phyloP scores from a whole-genome alignment of 2,329 filamentous ascomycete genomes.

The Beauveria sp. region DNA sequence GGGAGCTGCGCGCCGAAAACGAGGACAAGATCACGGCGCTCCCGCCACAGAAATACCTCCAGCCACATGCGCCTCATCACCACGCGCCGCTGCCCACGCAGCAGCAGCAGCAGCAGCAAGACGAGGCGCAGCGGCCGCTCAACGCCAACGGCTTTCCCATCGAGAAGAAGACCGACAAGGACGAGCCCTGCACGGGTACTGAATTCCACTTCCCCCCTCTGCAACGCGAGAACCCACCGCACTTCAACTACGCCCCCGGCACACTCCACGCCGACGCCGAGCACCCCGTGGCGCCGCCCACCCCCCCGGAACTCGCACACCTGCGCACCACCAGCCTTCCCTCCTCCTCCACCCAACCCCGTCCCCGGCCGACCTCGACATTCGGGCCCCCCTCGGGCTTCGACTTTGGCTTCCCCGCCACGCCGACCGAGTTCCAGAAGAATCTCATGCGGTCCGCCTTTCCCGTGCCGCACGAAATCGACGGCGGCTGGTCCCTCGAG shows the following conservation, averaged over 20 bases:
- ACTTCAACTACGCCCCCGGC: conserved; percentile 51
- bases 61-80: conserved; percentile 34
- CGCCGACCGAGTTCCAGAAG: conserved; percentile 82
- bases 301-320: conserved; percentile 49
- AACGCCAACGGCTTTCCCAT: conserved; percentile 41
- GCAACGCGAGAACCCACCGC: conserved; percentile 41
- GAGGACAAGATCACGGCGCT: conserved; percentile 79
- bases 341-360: conserved; percentile 7
- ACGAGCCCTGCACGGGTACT: conserved; percentile 17
- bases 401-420: conserved; percentile 74
- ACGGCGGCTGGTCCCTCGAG: conserved; percentile 83
- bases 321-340: conserved; percentile 40
- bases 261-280: conserved; percentile 28
- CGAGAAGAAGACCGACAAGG: conserved; percentile 31
- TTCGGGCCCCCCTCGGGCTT: conserved; percentile 57
- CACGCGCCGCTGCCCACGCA: conserved; percentile 19
- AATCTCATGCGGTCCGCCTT: conserved; percentile 87
- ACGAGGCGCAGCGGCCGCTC: conserved; percentile 41
- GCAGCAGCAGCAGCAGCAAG: conserved; percentile 25
- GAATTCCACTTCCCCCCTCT: conserved; percentile 54
- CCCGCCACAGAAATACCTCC: conserved; percentile 59
- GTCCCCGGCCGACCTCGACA: conserved; percentile 43
- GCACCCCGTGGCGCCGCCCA: conserved; percentile 16
- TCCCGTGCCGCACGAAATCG: conserved; percentile 57
- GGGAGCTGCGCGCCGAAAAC: conserved; percentile 71